Percentiles rank a stretch among this genome's conserved stretches.
Conservation (phyloP, 371 early-diverging fungal species). For the Smittium culicis region DNA sequence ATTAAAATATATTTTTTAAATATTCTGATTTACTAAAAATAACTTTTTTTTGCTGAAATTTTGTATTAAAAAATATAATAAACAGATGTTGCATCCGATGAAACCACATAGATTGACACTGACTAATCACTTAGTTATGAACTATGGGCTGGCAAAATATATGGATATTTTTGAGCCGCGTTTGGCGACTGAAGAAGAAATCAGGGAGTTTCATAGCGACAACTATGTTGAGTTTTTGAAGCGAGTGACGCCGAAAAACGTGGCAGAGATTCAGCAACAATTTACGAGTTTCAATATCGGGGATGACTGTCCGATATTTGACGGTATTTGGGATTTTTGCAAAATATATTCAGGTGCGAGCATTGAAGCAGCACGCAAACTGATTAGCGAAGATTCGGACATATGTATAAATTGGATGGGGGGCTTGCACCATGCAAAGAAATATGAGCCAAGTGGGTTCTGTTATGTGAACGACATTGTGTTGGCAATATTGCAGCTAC, state of each 20-base stretch:
- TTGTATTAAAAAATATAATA: too few species aligned
- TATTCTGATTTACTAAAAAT: too few species aligned
- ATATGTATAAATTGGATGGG: slow-evolving; percentile 93
- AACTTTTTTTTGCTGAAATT: too few species aligned
- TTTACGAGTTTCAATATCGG: slow-evolving; percentile 75
- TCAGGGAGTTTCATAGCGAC: slow-evolving; percentile 86
- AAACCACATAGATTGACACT: slow-evolving; percentile 87
- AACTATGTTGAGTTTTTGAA: slow-evolving; percentile 98
- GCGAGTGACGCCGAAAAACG: slow-evolving; percentile 84
- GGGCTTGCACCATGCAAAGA: slow-evolving; percentile 93
- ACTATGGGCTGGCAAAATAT: slow-evolving; percentile 69
- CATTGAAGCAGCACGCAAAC: slow-evolving; percentile 67
- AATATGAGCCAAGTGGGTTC: slow-evolving; percentile 84
- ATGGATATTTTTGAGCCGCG: slow-evolving; percentile 84
- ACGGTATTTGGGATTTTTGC: slow-evolving; percentile 94
- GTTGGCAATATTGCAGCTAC: slow-evolving; percentile 69
- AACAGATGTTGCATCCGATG: slow-evolving; percentile 76
- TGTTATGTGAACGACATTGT: slow-evolving; percentile 96
- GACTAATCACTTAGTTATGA: slow-evolving; percentile 79
- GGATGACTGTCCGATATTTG: slow-evolving; percentile 96
- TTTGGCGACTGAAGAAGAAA: slow-evolving; percentile 88
- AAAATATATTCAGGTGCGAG: slow-evolving; percentile 73
- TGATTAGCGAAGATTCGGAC: slow-evolving; percentile 60
- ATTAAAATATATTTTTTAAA: not conserved
- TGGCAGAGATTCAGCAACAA: slow-evolving; percentile 44